Base-by-base conservation (phyloP, 2,329 filamentous ascomycete species). In the Neoscytalidium dimidiatum region DNA sequence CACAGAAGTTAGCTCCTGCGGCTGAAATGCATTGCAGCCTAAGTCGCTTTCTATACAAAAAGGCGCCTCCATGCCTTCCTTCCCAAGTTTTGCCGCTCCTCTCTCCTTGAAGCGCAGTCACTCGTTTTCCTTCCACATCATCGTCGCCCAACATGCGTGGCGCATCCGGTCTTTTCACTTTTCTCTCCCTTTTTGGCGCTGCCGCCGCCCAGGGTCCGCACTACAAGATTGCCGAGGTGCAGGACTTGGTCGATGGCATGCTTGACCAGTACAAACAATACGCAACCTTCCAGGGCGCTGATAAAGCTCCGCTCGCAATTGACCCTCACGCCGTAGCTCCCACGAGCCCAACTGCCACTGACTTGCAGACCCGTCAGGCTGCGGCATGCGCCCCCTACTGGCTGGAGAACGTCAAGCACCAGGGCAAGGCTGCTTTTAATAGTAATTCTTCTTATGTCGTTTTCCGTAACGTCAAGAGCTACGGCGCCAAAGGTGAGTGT, bases 391-490 rank as follows among this genome's bases (percentile, higher is more conserved):
- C 69, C 23, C 69, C 72, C 2, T 82, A 77, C 63, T 81, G 79
- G 80, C 70, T 79, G 35, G 77, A 77, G 31, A 70, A 75, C 19
- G 78, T 81, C 60, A 77, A 76, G 38, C 77, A 80, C 29, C 78
- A 79, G 66, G 80, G 79, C 35, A 67, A 74, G 53, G 72, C 75
- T 1, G 73, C 77, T 0, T 81, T 80, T 68, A 74, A 75, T 29
- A 67, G 67, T 14, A 77, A 79, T 58, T 64, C 70, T 11, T 70
- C 70, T 1, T 83, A 82, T 69, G 46, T 21, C 7, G 70, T 81
- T 2, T 81, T 76, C 67, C 72, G 80, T 52, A 80, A 80, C 64
- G 79, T 81, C 8, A 78, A 77, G 64, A 75, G 78, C 48, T 81
- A 75, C 66, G 78, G 78, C 1, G 79, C 80, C 35, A 72, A 71